These are phyloP conservation scores for Scenedesmus sp. DNA, from an alignment of 163 green algal genomes.

Conservation along the genomic window DNA sequence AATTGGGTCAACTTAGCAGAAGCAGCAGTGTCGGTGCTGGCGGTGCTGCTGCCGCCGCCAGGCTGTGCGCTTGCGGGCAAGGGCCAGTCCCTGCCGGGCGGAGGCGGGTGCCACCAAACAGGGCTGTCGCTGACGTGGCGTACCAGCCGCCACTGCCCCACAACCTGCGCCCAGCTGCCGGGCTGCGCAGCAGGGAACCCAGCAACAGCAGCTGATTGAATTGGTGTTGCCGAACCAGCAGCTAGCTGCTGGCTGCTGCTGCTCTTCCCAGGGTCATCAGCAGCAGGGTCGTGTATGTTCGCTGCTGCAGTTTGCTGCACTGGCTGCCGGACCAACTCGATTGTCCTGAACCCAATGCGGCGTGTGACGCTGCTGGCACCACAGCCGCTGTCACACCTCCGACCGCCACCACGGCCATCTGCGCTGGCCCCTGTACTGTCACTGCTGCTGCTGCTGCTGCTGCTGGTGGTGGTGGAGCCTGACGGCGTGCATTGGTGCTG, in stretches of 20 bases:
- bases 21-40: background rate
- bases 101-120: background rate
- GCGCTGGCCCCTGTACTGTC: background rate
- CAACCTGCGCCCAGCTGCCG: background rate
- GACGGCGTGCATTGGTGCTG: background rate
- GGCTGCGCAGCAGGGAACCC: background rate
- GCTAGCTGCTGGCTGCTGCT: background rate
- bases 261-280: slow-evolving; percentile 1
- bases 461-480: background rate
- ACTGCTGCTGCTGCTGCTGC: slow-evolving; percentile 10
- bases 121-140: background rate
- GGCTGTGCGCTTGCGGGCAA: background rate
- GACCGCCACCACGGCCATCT: background rate
- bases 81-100: background rate
- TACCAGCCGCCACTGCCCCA: background rate
- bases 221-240: background rate
- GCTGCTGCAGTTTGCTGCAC: slow-evolving; percentile 41
- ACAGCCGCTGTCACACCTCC: background rate
- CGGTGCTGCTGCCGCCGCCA: background rate
- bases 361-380: slow-evolving; percentile 22
- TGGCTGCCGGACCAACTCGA: slow-evolving; percentile 74
- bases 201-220: background rate
- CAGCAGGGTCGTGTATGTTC: background rate
- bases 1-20: too few species aligned
- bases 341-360: slow-evolving; percentile 74